Percentiles rank a stretch among this genome's conserved stretches.
These are phyloP conservation scores for Exophiala xenobiotica DNA, from an alignment of 2,329 filamentous ascomycete species.

Conservation along the genomic window DNA sequence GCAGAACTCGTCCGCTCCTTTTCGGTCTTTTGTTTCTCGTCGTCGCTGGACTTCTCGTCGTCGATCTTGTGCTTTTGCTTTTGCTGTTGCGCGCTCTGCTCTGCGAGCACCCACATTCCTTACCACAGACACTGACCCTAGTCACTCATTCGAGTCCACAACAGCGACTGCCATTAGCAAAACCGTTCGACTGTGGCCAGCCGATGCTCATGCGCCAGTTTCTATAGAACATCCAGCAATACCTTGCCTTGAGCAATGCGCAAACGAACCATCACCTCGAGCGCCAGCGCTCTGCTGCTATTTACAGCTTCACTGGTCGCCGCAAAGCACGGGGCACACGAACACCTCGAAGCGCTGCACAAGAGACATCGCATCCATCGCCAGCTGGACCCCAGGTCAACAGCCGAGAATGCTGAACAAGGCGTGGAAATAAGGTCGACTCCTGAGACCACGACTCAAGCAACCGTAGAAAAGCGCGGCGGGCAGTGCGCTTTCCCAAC, in stretches of 20 bases:
- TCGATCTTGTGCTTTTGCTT: constrained; percentile 11
- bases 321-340: constrained; percentile 31
- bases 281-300: constrained; percentile 39
- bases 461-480: constrained; percentile 53
- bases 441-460: constrained; percentile 10
- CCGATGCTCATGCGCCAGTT: constrained; percentile 12
- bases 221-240: constrained; percentile 7
- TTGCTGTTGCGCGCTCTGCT: constrained; percentile 19
- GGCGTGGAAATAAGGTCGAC: constrained; percentile 30
- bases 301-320: constrained; percentile 36
- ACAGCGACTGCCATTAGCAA: constrained; percentile 2
- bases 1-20: background rate
- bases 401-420: constrained; percentile 27
- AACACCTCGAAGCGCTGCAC: constrained; percentile 37
- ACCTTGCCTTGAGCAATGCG: constrained; percentile 21
- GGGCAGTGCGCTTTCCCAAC: constrained; percentile 64
- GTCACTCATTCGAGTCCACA: constrained; percentile 26
- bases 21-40: constrained; percentile 8
- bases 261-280: constrained; percentile 31
- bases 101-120: constrained; percentile 30
- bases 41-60: constrained; percentile 22
- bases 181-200: constrained; percentile 15
- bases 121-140: constrained; percentile 29
- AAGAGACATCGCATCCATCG: constrained; percentile 37
- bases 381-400: constrained; percentile 28